Base-by-base conservation (phyloP, 2,329 filamentous ascomycete species). In the Apiospora marii region DNA sequence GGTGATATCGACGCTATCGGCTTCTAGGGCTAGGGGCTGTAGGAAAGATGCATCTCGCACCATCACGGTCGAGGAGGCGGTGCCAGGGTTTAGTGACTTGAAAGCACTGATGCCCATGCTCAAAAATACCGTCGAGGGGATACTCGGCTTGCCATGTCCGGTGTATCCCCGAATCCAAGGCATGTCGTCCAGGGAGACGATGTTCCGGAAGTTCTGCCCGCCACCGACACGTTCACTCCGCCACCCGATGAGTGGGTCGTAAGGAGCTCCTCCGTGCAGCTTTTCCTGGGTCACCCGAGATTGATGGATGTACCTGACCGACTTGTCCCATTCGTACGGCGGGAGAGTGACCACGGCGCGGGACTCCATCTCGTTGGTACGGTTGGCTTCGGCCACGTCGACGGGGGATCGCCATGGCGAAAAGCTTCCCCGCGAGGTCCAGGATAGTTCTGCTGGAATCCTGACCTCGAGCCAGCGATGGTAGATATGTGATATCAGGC, bases 391-490 rank as follows among this genome's bases (percentile, higher is more conserved):
- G 19, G 76, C 78, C 72, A 79, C 79, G 70, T 80, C 49, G 0
- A 81, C 74, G 19, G 71, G 71, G 68, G 46, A 76, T 72, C 0
- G 80, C 80, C 53, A 75, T 76, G 27, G 77, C 71, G 71, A 78
- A 81, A 12, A 81, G 77, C 43, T 77, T 74, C 13, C 76, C 80
- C n/a, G 79, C 78, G 12, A 79, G 74, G 16, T 80, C 75, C 14
- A 81, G 71, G 8, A 68, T 67, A 12, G 75, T 74, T 70, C 73
- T 74, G 7, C 73, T 72, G 24, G 75, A 75, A 70, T 77, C 70
- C 27, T 73, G 69, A 24, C 72, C 71, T 6, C 77, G 73, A 49
- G 74, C 46, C 14, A 79, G 70, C 51, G 78, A 76, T 1, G 81
- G 75, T 19, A 81, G 70, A 73, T 82, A 82, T 10, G 7, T 46